Evolutionary conservation across 1,139 yeast genomes (phyloP), one percentile per base, ranked within the genome.

Genomic region (Magnusiomyces paraingens): DNA sequence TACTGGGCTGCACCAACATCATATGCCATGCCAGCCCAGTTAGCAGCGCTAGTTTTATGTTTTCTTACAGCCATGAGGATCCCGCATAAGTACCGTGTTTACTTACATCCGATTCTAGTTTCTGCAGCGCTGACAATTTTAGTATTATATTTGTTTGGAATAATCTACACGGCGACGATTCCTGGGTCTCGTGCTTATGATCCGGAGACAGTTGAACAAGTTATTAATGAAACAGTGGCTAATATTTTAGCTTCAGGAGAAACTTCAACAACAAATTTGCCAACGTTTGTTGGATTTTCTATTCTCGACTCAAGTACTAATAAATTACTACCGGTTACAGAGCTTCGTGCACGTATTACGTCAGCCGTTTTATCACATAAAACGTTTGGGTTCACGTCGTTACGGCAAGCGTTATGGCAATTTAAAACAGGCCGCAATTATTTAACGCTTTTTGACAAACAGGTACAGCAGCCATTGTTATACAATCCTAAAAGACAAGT

Each of bases 381-480:
- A 79, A 77, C 39, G 59, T 60, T n/a, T 29, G 48, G 21, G 38
- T 45, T 45, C 20, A 17, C 48, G 49, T 40, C 54, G 22, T 49
- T 51, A 17, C 51, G 49, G 32, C 49, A 44, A 39, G 56, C 52
- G 48, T 73, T 86, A 59, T 65, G 70, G 51, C 73, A 74, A 61
- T 86, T 83, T 71, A 81, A 82, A 59, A 86, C 93, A 0, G 91
- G 91, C 0, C 75, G 84, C 57, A 84, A 75, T 21, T 86, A 86
- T 62, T 66, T 83, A 46, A 72, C 77, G 53, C 70, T 86, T 20
- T 85, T 86, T 67, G 76, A 76, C 59, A 65, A 70, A 18, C 69
- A 52, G 49, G 56, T 35, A 57, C 53, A 55, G 45, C 57, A 57
- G 21, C 14, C 15, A 4, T 12, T 43, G 47, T 35, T 14, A 20